These are phyloP conservation scores for Hemisphaericaspora subhashii DNA, from an alignment of 1,139 yeast species.

Conservation along the genomic window DNA sequence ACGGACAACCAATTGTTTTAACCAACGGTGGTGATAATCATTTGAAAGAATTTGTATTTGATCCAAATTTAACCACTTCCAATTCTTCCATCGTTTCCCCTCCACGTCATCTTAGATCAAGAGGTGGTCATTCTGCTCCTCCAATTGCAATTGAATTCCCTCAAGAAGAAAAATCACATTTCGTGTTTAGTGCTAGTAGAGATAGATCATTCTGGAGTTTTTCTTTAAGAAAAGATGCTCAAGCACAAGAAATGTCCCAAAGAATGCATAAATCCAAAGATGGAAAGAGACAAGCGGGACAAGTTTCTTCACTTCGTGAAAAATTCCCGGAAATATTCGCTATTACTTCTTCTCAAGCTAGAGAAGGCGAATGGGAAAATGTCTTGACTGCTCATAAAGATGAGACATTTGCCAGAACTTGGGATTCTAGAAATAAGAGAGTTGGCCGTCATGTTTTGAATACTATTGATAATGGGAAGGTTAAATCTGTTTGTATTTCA, in stretches of 20 bases:
- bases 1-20: slow-evolving; percentile 91
- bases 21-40: slow-evolving; percentile 92
- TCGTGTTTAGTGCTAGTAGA: slow-evolving; percentile 80
- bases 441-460: slow-evolving; percentile 71
- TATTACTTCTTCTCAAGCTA: slow-evolving; percentile 72
- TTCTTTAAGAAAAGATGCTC: slow-evolving; percentile 93
- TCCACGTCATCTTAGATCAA: slow-evolving; percentile 86
- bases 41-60: slow-evolving; percentile 88
- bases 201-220: slow-evolving; percentile 90
- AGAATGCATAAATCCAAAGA: slow-evolving; percentile 55
- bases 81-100: slow-evolving; percentile 72
- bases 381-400: slow-evolving; percentile 89
- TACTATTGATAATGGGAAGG: slow-evolving; percentile 80
- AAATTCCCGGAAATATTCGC: slow-evolving; percentile 77
- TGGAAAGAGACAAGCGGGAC: slow-evolving; percentile 62
- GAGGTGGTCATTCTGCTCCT: slow-evolving; percentile 97
- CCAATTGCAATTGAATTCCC: slow-evolving; percentile 79
- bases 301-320: slow-evolving; percentile 48
- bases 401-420: slow-evolving; percentile 82
- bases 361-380: slow-evolving; percentile 95
- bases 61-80: slow-evolving; percentile 77
- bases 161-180: slow-evolving; percentile 77
- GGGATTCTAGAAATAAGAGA: slow-evolving; percentile 83
- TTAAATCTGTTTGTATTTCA: slow-evolving; percentile 77
- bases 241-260: slow-evolving; percentile 91